Evolutionary conservation across 2,329 filamentous ascomycete genomes (phyloP).

Genomic region (Amauroascus niger): DNA sequence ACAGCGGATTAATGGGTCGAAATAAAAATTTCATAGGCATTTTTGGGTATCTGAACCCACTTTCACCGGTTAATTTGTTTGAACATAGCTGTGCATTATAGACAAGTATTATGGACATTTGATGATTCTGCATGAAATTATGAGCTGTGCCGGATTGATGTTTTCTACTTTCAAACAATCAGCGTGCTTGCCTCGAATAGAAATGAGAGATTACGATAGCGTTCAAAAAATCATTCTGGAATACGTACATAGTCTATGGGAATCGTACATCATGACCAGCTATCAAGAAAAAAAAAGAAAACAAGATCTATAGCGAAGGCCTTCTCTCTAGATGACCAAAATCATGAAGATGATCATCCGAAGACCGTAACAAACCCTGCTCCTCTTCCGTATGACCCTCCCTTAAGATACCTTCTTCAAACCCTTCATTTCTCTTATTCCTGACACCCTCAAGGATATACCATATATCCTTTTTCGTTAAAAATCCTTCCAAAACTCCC

Average conservation of each 20-base stretch:
- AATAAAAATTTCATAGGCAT: neutral
- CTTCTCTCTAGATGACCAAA: slow-evolving; percentile 12
- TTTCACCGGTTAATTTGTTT: neutral
- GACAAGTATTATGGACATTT: neutral
- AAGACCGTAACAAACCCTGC: slow-evolving; percentile 29
- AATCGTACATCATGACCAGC: neutral
- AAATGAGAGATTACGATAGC: neutral
- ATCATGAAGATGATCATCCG: slow-evolving; percentile 21
- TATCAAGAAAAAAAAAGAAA: neutral
- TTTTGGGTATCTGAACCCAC: neutral
- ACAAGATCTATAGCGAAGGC: slow-evolving; percentile 11
- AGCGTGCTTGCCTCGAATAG: too few species aligned
- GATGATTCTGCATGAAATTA: neutral
- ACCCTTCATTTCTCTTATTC: slow-evolving; percentile 35
- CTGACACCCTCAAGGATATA: slow-evolving; percentile 75
- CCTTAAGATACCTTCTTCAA: slow-evolving; percentile 23
- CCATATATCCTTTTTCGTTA: slow-evolving; percentile 98
- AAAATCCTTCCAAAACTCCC: slow-evolving; percentile 68
- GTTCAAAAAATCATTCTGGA: neutral
- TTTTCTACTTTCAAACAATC: too few species aligned
- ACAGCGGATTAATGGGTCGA: slow-evolving; percentile 42
- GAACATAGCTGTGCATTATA: neutral
- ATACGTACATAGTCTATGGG: slow-evolving; percentile 4
- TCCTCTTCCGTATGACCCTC: slow-evolving; percentile 27
- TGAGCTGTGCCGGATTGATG: neutral